Base-by-base conservation (phyloP, 129 eudicot genomes). In the Lonicera japonica region DNA sequence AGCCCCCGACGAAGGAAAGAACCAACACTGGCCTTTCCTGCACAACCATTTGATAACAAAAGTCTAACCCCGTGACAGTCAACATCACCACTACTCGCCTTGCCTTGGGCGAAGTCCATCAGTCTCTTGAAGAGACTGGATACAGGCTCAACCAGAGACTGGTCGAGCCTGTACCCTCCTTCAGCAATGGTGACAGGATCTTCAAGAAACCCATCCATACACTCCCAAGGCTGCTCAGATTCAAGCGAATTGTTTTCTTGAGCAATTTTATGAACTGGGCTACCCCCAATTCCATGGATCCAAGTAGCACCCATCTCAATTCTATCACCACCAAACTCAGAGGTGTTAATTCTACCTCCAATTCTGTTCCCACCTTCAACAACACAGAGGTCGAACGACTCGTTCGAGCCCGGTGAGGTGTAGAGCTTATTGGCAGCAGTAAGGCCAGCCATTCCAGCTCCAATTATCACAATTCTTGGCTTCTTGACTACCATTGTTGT, bases 231-330 rank as follows among this genome's bases (percentile, higher is more conserved):
- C 69, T 73, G 43, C 41, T 81, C 74, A 19, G 95, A 81, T 55
- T 66, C 69, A 21, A 90, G 60, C 24, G 88, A 79, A 41, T 73
- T 64, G 54, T 56, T 72, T 47, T 90, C 84, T 56, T 77, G 82
- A 66, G 95, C 94, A 60, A 90, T 84, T 41, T 75, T 76, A 69
- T 86, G 59, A 77, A 90, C 68, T 22, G 97, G 97, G 72, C 97
- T 90, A 18, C 83, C 89, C 8, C 70, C 79, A 70, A 84, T 83
- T 15, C 97, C 97, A 79, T 90, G 97, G 84, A 90, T 90, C 97
- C 97, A 90, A 9, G 97, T 90, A 45, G 97, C 97, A 3, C 97
- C 95, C 75, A 81, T 72, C 75, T 90, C 97, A 67, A 90, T 75
- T 70, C 87, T 71, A 68, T 86, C 89, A 58, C 95, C 97, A 75